A percentile compares a stretch with the other conserved stretches of the same genome.
Evolutionary conservation across 306 rosid genomes (phyloP).

Genomic region (Cyclanthera cordifolia): DNA sequence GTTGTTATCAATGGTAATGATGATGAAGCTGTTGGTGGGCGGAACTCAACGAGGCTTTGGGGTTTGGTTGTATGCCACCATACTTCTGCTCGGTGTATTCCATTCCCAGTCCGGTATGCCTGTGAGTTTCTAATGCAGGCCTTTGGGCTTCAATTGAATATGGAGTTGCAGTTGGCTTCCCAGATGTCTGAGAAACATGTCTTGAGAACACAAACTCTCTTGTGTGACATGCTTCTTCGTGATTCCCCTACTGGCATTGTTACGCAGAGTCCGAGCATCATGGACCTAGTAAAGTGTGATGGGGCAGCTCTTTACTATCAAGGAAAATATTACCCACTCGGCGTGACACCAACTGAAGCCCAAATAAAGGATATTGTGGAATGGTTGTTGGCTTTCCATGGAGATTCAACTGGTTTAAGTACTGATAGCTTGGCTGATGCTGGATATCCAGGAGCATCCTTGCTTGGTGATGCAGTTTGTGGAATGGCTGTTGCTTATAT

Average conservation of each 20-base stretch:
- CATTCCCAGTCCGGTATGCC: conserved; percentile 85
- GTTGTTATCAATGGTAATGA: conserved; percentile 75
- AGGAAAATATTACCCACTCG: conserved; percentile 54
- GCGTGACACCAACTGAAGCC: conserved; percentile 66
- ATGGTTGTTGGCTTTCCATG: conserved; percentile 75
- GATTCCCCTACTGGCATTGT: conserved; percentile 81
- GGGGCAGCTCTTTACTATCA: conserved; percentile 77
- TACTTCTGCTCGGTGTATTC: conserved; percentile 69
- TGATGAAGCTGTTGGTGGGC: conserved; percentile 40
- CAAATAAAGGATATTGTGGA: conserved; percentile 78
- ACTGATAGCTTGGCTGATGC: conserved; percentile 96
- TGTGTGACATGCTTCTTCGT: conserved; percentile 95
- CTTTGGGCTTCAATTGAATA: conserved; percentile 79
- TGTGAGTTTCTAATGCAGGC: conserved; percentile 98
- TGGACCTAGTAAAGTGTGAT: conserved; percentile 86
- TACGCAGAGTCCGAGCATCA: conserved; percentile 84
- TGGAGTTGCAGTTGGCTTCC: conserved; percentile 76
- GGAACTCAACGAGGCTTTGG: conserved; percentile 63
- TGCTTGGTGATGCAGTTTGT: conserved; percentile 85
- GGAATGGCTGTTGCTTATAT: conserved; percentile 97
- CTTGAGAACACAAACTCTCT: conserved; percentile 77
- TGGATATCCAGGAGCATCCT: conserved; percentile 79
- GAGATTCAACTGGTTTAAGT: conserved; percentile 89
- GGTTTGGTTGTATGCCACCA: conserved; percentile 98
- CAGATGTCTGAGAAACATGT: conserved; percentile 75